Base-by-base conservation (phyloP, 164 flowering plant genomes). In the Piper longum region DNA sequence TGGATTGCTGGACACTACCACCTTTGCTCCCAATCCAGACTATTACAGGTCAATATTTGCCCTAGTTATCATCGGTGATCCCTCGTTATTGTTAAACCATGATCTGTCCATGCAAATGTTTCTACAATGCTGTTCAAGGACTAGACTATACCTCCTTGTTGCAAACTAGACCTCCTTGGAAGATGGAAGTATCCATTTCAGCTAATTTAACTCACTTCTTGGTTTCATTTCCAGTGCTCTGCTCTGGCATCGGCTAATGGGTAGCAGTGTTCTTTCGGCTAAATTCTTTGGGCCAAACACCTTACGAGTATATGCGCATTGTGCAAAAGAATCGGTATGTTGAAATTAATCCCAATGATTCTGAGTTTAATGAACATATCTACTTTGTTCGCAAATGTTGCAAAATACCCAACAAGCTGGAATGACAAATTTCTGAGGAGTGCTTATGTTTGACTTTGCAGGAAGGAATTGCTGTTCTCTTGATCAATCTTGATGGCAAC, bases 221-320 rank as follows among this genome's bases (percentile, higher is more conserved):
- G n/a, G n/a, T n/a, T n/a, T 39, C 41, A 64, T 39, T 14, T 52
- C 69, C 87, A 92, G 98, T 73, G 96, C 98, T 44, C 93, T 92
- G 68, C 88, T 92, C 36, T 92, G 98, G 98, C 85, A 88, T 61
- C 82, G 82, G 14, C 65, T 92, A 56, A 92, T 92, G 98, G 96
- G 98, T 69, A 77, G 72, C 69, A 74, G 71, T 2, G 98, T 82
- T 60, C 78, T 89, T 8, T 63, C 75, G 13, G 80, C 91, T 16
- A 85, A 70, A 67, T 82, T 84, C 69, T 19, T 71, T 0, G 96
- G 87, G 42, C 75, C 81, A 42, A 83, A 77, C 3, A 82, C 78
- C 26, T 68, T 84, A 19, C 87, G 96, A 1, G 80, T 83, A 7
- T 89, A 92, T 57, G 71, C 96, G 48, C 97, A 89, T 60, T 89